These are phyloP conservation scores for Diaporthe longicolla DNA, from an alignment of 2,329 filamentous ascomycete genomes.

Conservation along the genomic window DNA sequence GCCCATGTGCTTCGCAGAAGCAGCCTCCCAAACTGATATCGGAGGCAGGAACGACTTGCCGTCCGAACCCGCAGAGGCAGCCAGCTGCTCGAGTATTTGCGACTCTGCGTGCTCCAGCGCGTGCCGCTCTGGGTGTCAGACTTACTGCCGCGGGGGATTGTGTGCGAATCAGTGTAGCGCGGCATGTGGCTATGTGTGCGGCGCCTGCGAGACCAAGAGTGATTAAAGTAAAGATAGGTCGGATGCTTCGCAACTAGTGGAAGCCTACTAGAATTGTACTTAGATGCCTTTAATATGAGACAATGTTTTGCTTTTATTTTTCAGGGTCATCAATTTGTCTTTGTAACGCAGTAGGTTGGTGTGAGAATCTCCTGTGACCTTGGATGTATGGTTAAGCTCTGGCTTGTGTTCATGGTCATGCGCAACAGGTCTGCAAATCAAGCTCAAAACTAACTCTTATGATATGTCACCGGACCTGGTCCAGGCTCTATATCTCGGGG, in stretches of 20 bases:
- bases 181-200: slow-evolving; percentile 30
- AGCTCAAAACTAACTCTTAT: no score
- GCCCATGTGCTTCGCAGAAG: background rate
- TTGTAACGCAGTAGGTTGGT: no score
- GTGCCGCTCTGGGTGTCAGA: background rate
- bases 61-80: no score
- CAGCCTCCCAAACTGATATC: background rate
- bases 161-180: slow-evolving; percentile 1
- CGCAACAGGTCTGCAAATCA: no score
- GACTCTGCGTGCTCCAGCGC: background rate
- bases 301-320: no score
- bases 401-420: no score
- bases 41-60: background rate
- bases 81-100: background rate
- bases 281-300: background rate
- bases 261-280: background rate
- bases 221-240: background rate
- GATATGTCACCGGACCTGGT: no score
- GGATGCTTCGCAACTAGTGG: background rate
- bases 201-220: slow-evolving; percentile 24
- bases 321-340: no score
- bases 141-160: background rate
- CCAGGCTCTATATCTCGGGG: no score
- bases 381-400: no score
- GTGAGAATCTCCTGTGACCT: no score